Percentiles rank a stretch among this genome's conserved stretches.
phyloP scores from a whole-genome alignment of 352 stramenopile species.

The Phytopythium ostracodes region DNA sequence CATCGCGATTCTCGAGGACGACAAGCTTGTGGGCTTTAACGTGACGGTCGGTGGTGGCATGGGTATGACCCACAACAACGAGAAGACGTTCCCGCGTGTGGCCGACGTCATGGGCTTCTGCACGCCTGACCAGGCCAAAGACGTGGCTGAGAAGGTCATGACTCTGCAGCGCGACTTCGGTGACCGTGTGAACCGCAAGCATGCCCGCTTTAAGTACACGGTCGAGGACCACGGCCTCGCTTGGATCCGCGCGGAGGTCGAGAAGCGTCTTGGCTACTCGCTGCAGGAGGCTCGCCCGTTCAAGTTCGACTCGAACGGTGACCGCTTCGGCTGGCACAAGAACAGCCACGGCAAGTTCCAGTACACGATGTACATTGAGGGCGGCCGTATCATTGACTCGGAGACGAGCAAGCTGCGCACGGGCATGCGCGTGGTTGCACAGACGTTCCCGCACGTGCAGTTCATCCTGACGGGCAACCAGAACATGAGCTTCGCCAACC shows the following conservation, averaged over 20 bases:
- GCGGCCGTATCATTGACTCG: conserved; percentile 93
- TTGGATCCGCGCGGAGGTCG: conserved; percentile 91
- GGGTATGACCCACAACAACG: conserved; percentile 98
- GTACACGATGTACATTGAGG: conserved; percentile 85
- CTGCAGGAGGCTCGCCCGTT: conserved; percentile 79
- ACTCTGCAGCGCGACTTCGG: conserved; percentile 95
- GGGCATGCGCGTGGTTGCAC: conserved; percentile 89
- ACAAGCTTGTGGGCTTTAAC: conserved; percentile 92
- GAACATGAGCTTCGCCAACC: conserved; percentile 93
- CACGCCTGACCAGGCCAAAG: conserved; percentile 88
- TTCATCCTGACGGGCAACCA: conserved; percentile 96
- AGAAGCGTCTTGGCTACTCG: conserved; percentile 94
- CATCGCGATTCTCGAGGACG: conserved; percentile 90
- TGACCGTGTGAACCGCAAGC: conserved; percentile 95
- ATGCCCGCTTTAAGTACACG: conserved; percentile 98
- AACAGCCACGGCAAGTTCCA: conserved; percentile 63
- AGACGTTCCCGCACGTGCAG: conserved; percentile 89
- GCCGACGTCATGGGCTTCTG: conserved; percentile 96
- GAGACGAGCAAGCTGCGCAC: conserved; percentile 81
- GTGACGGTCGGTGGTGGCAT: conserved; percentile 96
- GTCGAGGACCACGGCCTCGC: conserved; percentile 96
- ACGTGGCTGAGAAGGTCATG: conserved; percentile 92
- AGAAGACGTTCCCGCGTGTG: conserved; percentile 95
- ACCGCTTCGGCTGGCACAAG: conserved; percentile 79
- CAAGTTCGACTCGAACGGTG: conserved; percentile 65